These are phyloP conservation scores for Hygrophorus pudorinus DNA, from an alignment of 768 basidiomycete species.

Conservation along the genomic window DNA sequence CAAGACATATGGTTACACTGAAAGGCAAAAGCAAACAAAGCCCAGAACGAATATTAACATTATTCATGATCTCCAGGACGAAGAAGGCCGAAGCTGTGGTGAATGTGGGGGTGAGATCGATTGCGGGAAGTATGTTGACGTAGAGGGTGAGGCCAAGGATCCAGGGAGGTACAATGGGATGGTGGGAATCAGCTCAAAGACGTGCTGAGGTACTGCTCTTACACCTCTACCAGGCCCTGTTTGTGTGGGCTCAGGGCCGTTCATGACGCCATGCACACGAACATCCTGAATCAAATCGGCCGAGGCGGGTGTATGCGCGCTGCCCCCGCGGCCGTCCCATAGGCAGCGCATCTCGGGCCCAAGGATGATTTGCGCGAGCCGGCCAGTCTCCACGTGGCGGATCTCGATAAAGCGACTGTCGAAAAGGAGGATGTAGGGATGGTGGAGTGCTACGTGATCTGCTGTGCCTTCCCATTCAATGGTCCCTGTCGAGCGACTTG, in stretches of 20 bases:
- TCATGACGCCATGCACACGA: slow-evolving; percentile 83
- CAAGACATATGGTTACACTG: too few species aligned
- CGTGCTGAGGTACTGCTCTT: slow-evolving; percentile 56
- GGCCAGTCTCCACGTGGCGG: slow-evolving; percentile 73
- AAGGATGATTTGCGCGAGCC: slow-evolving; percentile 76
- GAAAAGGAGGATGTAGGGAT: slow-evolving; percentile 84
- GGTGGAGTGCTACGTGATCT: slow-evolving; percentile 84
- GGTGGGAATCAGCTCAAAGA: slow-evolving; percentile 73
- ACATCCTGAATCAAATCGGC: slow-evolving; percentile 62
- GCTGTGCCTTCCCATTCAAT: slow-evolving; percentile 96
- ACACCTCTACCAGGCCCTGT: slow-evolving; percentile 26
- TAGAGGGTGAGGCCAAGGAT: slow-evolving; percentile 44
- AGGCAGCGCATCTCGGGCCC: slow-evolving; percentile 81
- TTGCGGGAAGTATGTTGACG: slow-evolving; percentile 41
- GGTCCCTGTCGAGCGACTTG: slow-evolving; percentile 59
- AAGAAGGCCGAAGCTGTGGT: slow-evolving; percentile 29
- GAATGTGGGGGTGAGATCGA: slow-evolving; percentile 48
- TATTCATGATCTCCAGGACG: slow-evolving; percentile 11
- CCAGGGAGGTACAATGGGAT: slow-evolving; percentile 60
- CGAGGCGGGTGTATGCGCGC: slow-evolving; percentile 45
- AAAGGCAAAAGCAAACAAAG: too few species aligned
- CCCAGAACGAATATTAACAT: neutral
- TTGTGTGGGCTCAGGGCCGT: slow-evolving; percentile 33
- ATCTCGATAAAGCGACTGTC: slow-evolving; percentile 91
- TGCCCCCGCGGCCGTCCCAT: slow-evolving; percentile 81